These are phyloP conservation scores for Isatis lusitanica DNA, from an alignment of 441 rosid genomes.

Conservation along the genomic window DNA sequence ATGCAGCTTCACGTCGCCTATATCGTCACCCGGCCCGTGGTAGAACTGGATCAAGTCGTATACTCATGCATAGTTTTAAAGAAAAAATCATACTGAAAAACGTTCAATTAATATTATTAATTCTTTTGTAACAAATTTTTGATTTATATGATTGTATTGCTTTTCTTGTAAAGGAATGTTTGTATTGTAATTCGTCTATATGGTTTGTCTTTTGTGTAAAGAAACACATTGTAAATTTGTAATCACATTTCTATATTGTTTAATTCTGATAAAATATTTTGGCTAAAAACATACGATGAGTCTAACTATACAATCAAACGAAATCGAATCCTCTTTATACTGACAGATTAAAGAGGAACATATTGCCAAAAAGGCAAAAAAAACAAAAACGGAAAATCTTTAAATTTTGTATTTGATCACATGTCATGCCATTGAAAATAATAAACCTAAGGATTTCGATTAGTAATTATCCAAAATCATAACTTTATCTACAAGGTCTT, in stretches of 20 bases:
- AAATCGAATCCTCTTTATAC: background rate
- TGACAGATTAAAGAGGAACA: background rate
- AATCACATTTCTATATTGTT: background rate
- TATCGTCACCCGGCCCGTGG: slow-evolving; percentile 37
- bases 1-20: slow-evolving; percentile 39
- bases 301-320: background rate
- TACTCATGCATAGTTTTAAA: background rate
- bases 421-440: background rate
- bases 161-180: background rate
- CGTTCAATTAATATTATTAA: background rate
- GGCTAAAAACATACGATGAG: background rate
- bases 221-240: slow-evolving; percentile 14
- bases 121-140: slow-evolving; percentile 10
- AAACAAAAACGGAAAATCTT: background rate
- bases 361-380: background rate
- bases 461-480: background rate
- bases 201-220: slow-evolving; percentile 22
- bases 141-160: slow-evolving; percentile 3
- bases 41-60: slow-evolving; percentile 22
- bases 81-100: background rate
- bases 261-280: background rate
- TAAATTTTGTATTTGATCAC: background rate
- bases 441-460: background rate
- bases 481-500: background rate
- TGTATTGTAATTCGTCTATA: background rate